Evolutionary conservation across 306 rosid genomes (phyloP), one percentile per base, ranked within the genome.

Genomic region (Urtica urens): DNA sequence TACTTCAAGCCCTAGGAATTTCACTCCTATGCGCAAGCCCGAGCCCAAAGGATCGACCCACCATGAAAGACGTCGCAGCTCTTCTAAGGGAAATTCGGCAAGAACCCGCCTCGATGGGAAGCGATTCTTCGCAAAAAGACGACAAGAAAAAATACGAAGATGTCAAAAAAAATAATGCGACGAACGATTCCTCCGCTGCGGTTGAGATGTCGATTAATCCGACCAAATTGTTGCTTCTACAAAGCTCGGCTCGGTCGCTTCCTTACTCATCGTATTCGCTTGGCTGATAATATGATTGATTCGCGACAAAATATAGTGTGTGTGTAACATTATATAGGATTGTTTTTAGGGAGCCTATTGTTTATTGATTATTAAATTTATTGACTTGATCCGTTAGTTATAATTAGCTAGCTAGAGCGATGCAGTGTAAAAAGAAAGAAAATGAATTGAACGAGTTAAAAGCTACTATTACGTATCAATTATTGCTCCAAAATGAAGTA

Each of bases 41-140:
- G 20, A 78, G 95, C 1, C 83, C 84, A 0, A 77, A 81, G 0
- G 90, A 88, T 51, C 86, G 97, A 2, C 97, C 97, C 2, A 81
- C 81, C 11, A 88, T 88, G 97, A 88, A 88, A 57, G 97, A 84
- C 20, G 95, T 83, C 1, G 90, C 86, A 0, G 97, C 81, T 33
- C 74, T 88, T 66, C 62, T 88, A 52, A 74, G 76, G 46, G 90
- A 75, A 59, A 77, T 88, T 42, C 66, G 65, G 41, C 92, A 73
- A 0, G 95, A 90, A 2, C 44, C 74, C 24, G 23, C 73, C 0
- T 8, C 41, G 2, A n/a, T n/a, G n/a, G 82, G 78, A 10, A 23
- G 63, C 43, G 84, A 75, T 55, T 51, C 72, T 35, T 3, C n/a
- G 53, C 79, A 53, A 20, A 29, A 43, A 4, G 24, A 19, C 62